Percentiles rank a stretch among this genome's conserved stretches.
These are phyloP conservation scores for Citrus glauca DNA, from an alignment of 345 rosid genomes.

Conservation along the genomic window DNA sequence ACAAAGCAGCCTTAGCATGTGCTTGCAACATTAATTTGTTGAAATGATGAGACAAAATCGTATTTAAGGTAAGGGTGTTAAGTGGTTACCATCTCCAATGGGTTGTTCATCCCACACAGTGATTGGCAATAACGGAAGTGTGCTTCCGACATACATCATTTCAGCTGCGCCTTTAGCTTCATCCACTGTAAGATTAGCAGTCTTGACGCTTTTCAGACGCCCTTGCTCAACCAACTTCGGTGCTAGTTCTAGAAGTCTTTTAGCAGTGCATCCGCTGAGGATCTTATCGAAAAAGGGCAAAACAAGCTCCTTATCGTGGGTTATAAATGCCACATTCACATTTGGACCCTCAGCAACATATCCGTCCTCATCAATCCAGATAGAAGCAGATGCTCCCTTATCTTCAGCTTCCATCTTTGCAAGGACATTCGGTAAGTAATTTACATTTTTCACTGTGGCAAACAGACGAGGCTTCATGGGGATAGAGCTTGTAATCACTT, in stretches of 20 bases:
- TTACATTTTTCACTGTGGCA: constrained; percentile 60
- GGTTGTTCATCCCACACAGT: constrained; percentile 60
- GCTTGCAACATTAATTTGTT: background rate
- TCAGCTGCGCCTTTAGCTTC: constrained; percentile 52
- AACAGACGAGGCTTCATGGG: constrained; percentile 59
- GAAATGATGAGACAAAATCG: background rate
- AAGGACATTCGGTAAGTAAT: constrained; percentile 64
- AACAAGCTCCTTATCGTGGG: constrained; percentile 48
- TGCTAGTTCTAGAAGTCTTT: constrained; percentile 58
- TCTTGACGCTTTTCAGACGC: constrained; percentile 37
- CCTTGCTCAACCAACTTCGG: constrained; percentile 54
- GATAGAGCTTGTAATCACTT: constrained; percentile 53
- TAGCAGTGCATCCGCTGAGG: constrained; percentile 68
- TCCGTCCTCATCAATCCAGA: constrained; percentile 64
- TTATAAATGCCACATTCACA: constrained; percentile 59
- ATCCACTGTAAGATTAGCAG: constrained; percentile 32
- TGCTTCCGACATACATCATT: constrained; percentile 74
- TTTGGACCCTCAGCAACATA: constrained; percentile 67
- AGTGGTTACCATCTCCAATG: constrained; percentile 55
- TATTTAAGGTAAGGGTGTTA: background rate
- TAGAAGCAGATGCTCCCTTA: constrained; percentile 50
- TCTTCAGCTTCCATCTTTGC: constrained; percentile 70
- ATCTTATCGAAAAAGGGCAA: constrained; percentile 61
- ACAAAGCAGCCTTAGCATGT: background rate
- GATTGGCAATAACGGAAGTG: constrained; percentile 59